Evolutionary conservation across 208 protist genomes (phyloP).

Genomic region (Trypanosoma theileri): DNA sequence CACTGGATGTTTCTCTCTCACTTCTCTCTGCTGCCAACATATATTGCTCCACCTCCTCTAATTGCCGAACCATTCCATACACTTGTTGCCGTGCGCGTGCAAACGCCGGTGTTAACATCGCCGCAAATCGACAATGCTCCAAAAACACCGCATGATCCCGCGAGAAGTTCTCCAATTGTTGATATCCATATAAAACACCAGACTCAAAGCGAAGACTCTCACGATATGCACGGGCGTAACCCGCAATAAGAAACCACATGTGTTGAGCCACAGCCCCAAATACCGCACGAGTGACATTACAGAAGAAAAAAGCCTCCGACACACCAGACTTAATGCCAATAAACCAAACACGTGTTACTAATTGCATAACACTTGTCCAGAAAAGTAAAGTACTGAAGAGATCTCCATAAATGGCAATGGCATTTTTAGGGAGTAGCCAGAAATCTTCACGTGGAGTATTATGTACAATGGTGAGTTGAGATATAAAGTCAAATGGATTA

Average conservation of each 20-base stretch:
- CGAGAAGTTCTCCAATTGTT: conserved; percentile 55
- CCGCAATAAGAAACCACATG: conserved; percentile 58
- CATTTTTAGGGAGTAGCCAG: conserved; percentile 33
- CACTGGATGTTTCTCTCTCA: too few species aligned
- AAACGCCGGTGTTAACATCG: conserved; percentile 50
- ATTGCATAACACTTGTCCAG: conserved; percentile 67
- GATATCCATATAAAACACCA: conserved; percentile 55
- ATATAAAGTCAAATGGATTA: conserved; percentile 42
- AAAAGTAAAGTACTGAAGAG: conserved; percentile 68
- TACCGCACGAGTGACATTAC: conserved; percentile 46
- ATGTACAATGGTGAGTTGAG: conserved; percentile 23
- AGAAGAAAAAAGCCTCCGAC: conserved; percentile 75
- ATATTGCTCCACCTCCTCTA: conserved; percentile 57
- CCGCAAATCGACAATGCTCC: conserved; percentile 62
- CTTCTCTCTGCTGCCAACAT: conserved; percentile 23
- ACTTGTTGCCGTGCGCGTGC: conserved; percentile 39
- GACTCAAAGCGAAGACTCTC: conserved; percentile 43
- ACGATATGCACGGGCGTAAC: conserved; percentile 41
- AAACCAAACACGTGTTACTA: conserved; percentile 57
- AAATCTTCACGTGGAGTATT: conserved; percentile 8
- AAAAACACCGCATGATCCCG: conserved; percentile 61
- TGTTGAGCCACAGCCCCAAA: conserved; percentile 56
- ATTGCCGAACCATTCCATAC: conserved; percentile 51
- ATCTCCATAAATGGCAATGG: conserved; percentile 30
- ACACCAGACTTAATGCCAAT: conserved; percentile 52